These are phyloP conservation scores for Pichia sp. DNA, from an alignment of 1,139 yeast species.

Conservation along the genomic window DNA sequence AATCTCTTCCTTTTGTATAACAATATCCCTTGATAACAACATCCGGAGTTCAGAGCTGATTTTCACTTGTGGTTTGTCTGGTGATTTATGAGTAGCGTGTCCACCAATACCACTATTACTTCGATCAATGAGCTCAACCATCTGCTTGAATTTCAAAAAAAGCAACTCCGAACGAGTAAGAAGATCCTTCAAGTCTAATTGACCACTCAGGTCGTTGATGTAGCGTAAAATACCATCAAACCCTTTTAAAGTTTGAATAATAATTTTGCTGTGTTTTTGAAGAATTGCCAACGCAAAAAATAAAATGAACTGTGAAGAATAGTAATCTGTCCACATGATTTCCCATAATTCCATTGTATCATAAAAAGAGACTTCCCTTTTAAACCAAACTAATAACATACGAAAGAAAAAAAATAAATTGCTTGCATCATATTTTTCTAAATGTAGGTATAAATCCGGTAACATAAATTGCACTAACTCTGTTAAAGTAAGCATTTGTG, in stretches of 20 bases:
- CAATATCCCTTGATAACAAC: slow-evolving; percentile 51
- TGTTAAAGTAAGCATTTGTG: slow-evolving; percentile 76
- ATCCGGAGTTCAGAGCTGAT: slow-evolving; percentile 51
- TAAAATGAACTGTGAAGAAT: slow-evolving; percentile 79
- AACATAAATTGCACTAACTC: slow-evolving; percentile 83
- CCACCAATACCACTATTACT: slow-evolving; percentile 34
- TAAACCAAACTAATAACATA: slow-evolving; percentile 92
- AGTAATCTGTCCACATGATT: slow-evolving; percentile 80
- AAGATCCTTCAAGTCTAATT: slow-evolving; percentile 63
- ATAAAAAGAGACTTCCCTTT: slow-evolving; percentile 81
- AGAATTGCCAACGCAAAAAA: slow-evolving; percentile 83
- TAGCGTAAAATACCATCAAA: slow-evolving; percentile 92
- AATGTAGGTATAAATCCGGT: slow-evolving; percentile 75
- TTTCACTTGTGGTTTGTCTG: slow-evolving; percentile 12
- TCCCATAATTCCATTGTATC: slow-evolving; percentile 86
- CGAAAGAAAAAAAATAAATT: slow-evolving; percentile 91
- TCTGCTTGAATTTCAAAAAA: slow-evolving; percentile 71
- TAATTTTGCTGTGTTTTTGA: slow-evolving; percentile 78
- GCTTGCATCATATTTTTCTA: slow-evolving; percentile 81
- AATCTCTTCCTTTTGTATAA: slow-evolving; percentile 60
- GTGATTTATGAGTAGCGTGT: not conserved
- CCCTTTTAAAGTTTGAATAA: slow-evolving; percentile 61
- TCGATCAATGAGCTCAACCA: slow-evolving; percentile 71
- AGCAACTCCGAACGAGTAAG: slow-evolving; percentile 76
- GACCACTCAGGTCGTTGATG: slow-evolving; percentile 80